These are phyloP conservation scores for Nidula niveotomentosa DNA, from an alignment of 1,284 basidiomycete species.

Conservation along the genomic window DNA sequence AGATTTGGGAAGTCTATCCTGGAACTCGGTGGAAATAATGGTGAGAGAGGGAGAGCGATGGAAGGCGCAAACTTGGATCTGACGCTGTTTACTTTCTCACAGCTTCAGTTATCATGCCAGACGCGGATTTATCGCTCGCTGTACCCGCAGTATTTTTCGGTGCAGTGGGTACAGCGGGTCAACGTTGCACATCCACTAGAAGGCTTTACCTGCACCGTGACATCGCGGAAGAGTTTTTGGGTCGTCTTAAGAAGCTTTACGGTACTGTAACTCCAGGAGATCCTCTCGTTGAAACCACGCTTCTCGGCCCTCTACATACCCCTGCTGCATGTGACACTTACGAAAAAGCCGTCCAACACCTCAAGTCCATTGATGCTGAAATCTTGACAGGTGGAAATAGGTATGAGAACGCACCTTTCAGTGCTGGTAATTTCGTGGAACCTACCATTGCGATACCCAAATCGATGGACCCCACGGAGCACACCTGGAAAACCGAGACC, in stretches of 20 bases:
- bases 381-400: constrained; percentile 71
- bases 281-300: constrained; percentile 70
- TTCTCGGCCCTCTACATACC: constrained; percentile 89
- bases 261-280: constrained; percentile 73
- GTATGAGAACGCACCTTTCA: constrained; percentile 48
- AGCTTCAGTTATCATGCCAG: constrained; percentile 91
- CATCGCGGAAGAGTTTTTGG: constrained; percentile 77
- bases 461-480: constrained; percentile 47
- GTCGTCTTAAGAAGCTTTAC: constrained; percentile 75
- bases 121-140: constrained; percentile 89
- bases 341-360: constrained; percentile 59
- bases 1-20: constrained; percentile 85
- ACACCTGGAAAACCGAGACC: constrained; percentile 80
- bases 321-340: constrained; percentile 67
- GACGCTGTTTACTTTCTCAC: constrained; percentile 10
- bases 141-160: constrained; percentile 92
- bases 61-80: background rate
- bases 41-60: constrained; percentile 30
- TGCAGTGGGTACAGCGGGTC: constrained; percentile 92
- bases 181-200: constrained; percentile 93
- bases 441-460: constrained; percentile 82
- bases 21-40: constrained; percentile 96
- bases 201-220: constrained; percentile 85
- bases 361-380: constrained; percentile 71
- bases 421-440: constrained; percentile 82